phyloP scores from a whole-genome alignment of 352 stramenopile species.

The Phytopythium vexans region DNA sequence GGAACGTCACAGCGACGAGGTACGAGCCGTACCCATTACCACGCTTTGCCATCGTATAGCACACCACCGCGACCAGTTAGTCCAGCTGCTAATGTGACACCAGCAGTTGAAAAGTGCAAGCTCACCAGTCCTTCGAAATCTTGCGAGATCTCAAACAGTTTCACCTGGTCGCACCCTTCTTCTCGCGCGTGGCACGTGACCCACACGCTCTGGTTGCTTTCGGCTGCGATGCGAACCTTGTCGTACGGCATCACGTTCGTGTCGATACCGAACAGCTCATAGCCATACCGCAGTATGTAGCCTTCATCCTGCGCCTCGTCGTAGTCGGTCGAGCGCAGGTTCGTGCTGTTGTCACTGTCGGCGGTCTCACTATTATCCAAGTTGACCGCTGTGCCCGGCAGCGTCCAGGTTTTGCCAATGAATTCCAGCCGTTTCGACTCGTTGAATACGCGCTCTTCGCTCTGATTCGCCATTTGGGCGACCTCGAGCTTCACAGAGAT shows the following conservation, averaged over 20 bases:
- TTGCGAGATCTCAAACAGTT: conserved; percentile 71
- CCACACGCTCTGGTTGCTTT: conserved; percentile 79
- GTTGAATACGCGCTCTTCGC: conserved; percentile 2
- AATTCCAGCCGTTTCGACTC: conserved; percentile 25
- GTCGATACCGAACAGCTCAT: conserved; percentile 62
- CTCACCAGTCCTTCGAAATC: conserved; percentile 52
- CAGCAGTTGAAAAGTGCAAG: not conserved
- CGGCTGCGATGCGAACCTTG: conserved; percentile 49
- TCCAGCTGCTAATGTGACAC: not conserved
- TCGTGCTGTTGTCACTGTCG: not conserved
- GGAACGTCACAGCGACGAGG: conserved; percentile 53
- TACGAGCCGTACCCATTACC: conserved; percentile 65
- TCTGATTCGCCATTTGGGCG: conserved; percentile 41
- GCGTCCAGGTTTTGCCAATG: conserved; percentile 21
- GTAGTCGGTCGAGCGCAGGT: conserved; percentile 4
- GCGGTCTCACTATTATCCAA: conserved; percentile 1
- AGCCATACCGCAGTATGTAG: conserved; percentile 69
- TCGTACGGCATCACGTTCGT: conserved; percentile 27
- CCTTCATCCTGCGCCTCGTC: conserved; percentile 28
- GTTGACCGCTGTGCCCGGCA: conserved; percentile 12
- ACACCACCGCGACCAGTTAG: conserved; percentile 1
- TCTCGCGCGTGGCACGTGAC: conserved; percentile 40
- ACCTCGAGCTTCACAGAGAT: conserved; percentile 60
- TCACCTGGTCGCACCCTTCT: conserved; percentile 40
- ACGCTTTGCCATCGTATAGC: conserved; percentile 26